These are phyloP conservation scores for Caryopteris hybrid DNA, from an alignment of 305 asterid species.

Conservation along the genomic window DNA sequence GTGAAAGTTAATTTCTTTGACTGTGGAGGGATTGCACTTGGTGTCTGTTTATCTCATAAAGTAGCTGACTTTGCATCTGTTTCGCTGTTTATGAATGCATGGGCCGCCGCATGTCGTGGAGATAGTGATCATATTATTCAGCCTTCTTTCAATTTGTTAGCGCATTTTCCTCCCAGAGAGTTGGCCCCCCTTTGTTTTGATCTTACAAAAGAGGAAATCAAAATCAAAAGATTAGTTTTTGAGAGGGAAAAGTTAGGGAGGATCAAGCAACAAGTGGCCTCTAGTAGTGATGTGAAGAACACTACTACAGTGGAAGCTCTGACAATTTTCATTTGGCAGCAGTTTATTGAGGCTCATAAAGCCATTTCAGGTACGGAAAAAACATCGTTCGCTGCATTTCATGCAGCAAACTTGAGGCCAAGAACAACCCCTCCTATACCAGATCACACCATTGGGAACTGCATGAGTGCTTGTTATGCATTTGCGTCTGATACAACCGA, in stretches of 20 bases:
- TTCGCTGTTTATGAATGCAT: neutral
- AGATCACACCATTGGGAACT: conserved; percentile 17
- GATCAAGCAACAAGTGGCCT: neutral
- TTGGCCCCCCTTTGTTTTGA: neutral
- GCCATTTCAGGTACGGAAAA: neutral
- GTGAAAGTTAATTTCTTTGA: conserved; percentile 4
- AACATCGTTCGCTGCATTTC: neutral
- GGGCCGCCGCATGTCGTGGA: neutral
- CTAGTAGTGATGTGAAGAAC: neutral
- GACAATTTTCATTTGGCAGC: conserved; percentile 21
- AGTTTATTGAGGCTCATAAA: conserved; percentile 1
- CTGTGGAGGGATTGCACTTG: conserved; percentile 8
- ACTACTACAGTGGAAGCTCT: conserved; percentile 12
- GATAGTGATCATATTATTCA: neutral
- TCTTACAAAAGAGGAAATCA: neutral
- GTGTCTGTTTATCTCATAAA: neutral
- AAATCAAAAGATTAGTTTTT: conserved; percentile 3
- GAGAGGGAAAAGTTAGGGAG: neutral
- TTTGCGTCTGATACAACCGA: neutral
- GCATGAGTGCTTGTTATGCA: neutral
- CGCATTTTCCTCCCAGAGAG: neutral
- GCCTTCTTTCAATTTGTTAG: neutral
- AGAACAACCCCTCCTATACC: conserved; percentile 19
- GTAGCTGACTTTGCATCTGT: neutral
- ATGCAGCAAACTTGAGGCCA: conserved; percentile 33